These are phyloP conservation scores for Annulohypoxylon stygium DNA, from an alignment of 495 filamentous ascomycete genomes.

Conservation along the genomic window DNA sequence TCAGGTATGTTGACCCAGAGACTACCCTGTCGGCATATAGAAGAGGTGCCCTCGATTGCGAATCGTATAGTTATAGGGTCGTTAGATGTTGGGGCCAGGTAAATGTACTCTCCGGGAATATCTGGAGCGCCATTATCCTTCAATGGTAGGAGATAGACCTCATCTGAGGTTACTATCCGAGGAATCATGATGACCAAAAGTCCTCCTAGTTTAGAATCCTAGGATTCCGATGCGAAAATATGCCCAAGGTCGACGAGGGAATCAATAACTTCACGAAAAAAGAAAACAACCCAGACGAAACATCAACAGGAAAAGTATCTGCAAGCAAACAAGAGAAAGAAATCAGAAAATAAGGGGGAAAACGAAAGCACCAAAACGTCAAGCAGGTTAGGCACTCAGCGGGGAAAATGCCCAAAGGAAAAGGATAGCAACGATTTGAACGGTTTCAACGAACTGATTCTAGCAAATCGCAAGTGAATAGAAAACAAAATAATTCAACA, in stretches of 20 bases:
- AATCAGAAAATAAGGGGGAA: not conserved
- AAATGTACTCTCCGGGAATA: constrained; percentile 89
- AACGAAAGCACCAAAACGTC: not conserved
- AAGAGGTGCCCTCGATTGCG: constrained; percentile 94
- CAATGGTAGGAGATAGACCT: constrained; percentile 88
- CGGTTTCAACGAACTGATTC: not conserved
- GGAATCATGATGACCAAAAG: constrained; percentile 58
- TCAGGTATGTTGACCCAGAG: constrained; percentile 96
- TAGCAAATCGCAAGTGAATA: not conserved
- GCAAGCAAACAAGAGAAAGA: not conserved
- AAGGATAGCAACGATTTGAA: not conserved
- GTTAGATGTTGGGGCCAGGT: constrained; percentile 80
- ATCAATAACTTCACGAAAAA: not conserved
- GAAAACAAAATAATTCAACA: not conserved
- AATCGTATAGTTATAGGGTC: constrained; percentile 86
- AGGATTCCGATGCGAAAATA: not conserved
- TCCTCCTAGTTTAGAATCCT: not conserved
- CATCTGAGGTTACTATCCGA: constrained; percentile 66
- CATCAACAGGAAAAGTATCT: not conserved
- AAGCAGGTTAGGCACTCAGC: not conserved
- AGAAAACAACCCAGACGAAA: not conserved
- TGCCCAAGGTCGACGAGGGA: not conserved
- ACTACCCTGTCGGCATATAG: constrained; percentile 92
- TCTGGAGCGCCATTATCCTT: constrained; percentile 93
- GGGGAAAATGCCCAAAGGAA: constrained; percentile 1